Evolutionary conservation across 371 early-diverging fungal genomes (phyloP), one percentile per base, ranked within the genome.

Genomic region (Mortierella sp.): DNA sequence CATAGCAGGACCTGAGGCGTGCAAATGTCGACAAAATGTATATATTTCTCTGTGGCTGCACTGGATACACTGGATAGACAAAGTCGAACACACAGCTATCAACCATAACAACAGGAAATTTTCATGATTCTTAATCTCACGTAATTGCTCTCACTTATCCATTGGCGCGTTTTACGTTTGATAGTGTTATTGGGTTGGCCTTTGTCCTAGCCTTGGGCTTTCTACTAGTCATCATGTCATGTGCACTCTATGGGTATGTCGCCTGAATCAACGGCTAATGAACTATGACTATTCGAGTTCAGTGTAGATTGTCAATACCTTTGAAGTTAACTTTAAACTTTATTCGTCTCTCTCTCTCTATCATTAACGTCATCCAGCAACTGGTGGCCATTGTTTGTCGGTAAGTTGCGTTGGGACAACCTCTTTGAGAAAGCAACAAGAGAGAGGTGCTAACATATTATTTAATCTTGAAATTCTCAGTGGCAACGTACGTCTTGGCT

Each of bases 361-460:
- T 64, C 62, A 15, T 48, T 16, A 50, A 28, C 16, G 15, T 4
- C 78, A 93, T 96, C 1, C 79, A 94, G 96, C 77, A 97, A 96
- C 84, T 97, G 97, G 97, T 92, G 94, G 88, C 97, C 98, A 19
- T 87, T 97, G 45, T 87, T 95, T 36, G 96, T 96, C 53, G 91
- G 92, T 91, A 87, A 55, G 83, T 21, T 3, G 8, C 19, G 28
- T n/a, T n/a, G 3, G 16, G 21, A 19, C 3, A 15, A 48, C 48
- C 16, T 48, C 7, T 36, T 36, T 5, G 36, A 7, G 48, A 15
- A 4, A 48, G 16, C 6, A 19, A 48, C 48, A 48, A 48, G 48
- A 16, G 19, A 48, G n/a, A 48, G 6, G 21, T n/a, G 16, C 48
- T 48, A 48, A 48, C n/a, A 4, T 55, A 8, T 8, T 22, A 24